phyloP scores from a whole-genome alignment of 305 asterid genomes.

The Fraxinus paxiana region DNA sequence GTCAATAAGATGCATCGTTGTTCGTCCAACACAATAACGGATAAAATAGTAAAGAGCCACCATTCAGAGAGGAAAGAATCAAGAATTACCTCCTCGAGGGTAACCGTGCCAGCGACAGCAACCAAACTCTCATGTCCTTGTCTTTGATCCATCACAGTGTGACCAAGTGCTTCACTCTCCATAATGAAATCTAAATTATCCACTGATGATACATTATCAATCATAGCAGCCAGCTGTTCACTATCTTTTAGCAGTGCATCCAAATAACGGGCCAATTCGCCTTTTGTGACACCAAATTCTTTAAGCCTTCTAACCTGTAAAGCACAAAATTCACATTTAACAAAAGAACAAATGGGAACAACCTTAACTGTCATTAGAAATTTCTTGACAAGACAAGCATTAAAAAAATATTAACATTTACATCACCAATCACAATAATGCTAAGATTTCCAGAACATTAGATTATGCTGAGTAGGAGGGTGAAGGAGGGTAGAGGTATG shows the following conservation, averaged over 20 bases:
- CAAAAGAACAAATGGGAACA: constrained; percentile 16
- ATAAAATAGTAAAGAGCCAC: constrained; percentile 7
- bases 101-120: constrained; percentile 82
- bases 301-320: constrained; percentile 94
- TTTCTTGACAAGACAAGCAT: neutral
- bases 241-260: constrained; percentile 95
- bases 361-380: neutral
- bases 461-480: neutral
- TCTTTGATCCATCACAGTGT: constrained; percentile 93
- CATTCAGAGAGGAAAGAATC: constrained; percentile 21
- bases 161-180: constrained; percentile 99
- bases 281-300: constrained; percentile 98
- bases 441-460: neutral
- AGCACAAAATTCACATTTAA: constrained; percentile 11
- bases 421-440: neutral
- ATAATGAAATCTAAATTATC: constrained; percentile 92
- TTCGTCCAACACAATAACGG: constrained; percentile 1
- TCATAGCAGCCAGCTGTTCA: constrained; percentile 97
- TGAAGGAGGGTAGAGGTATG: neutral
- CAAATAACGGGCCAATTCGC: constrained; percentile 88
- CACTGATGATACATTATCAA: constrained; percentile 92
- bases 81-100: constrained; percentile 82
- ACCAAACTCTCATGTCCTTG: constrained; percentile 96
- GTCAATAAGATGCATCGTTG: neutral
- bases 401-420: neutral